Evolutionary conservation across 225 moss, liverwort and hornwort species (phyloP), one percentile per base, ranked within the genome.

Genomic region (Asterella californica): DNA sequence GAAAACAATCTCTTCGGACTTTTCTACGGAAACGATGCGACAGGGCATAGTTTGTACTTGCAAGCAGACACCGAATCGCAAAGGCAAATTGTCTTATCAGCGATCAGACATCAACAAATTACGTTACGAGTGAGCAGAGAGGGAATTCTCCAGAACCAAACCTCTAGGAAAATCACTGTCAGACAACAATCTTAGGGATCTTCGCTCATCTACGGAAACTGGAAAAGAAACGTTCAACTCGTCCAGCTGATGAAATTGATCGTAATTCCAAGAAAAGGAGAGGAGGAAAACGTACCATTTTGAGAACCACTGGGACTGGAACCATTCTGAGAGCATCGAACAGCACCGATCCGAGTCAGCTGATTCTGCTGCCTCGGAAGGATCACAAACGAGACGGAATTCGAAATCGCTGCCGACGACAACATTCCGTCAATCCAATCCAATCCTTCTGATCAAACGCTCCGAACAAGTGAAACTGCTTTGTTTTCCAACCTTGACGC

Each of bases 281-380:
- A 73, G 24, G n/a, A 55, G 59, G 38, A 22, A 15, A 42, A 5
- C 25, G 52, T 55, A 75, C 75, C 75, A 19, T 53, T 34, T 24
- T 19, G 11, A 61, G 36, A n/a, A 15, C 15, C 37, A 62, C 55
- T 18, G n/a, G 33, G 27, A 50, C 34, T 61, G 33, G 37, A 22
- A 76, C 60, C 76, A 76, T 42, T 76, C 42, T 62, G 76, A 24
- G 76, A 60, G 76, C 76, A 76, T 50, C 50, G 29, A 18, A 74
- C 74, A 5, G 22, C 30, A 8, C 38, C 61, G 32, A 60, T 3
- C 14, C 15, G 29, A 33, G 33, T 1, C 27, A 15, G 33, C 32
- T 1, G 53, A 54, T 53, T 74, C 32, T 30, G 30, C 18, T 53
- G 15, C 9, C 32, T 74, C n/a, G 74, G 9, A 1, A 74, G 32